Percentiles rank a stretch among this genome's conserved stretches.
Conservation (phyloP, 192 early-diverging fungal species). For the Tieghemiomyces parasiticus region DNA sequence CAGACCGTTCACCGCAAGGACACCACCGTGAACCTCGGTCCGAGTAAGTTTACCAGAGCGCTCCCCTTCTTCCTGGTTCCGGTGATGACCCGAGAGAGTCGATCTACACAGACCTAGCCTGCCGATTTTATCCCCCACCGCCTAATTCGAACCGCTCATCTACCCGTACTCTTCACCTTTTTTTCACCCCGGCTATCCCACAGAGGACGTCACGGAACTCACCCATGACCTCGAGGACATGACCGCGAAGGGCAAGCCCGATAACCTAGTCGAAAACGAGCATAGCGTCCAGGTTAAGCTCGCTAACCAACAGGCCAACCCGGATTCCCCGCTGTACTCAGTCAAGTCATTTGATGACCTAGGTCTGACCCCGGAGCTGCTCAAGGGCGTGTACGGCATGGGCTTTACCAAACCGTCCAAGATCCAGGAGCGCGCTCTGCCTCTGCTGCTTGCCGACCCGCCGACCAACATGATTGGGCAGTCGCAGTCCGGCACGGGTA, state of each 20-base stretch:
- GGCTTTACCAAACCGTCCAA: constrained; percentile 86
- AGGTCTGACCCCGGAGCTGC: constrained; percentile 56
- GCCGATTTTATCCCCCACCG: neutral
- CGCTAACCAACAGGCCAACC: constrained; percentile 49
- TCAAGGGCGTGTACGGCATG: constrained; percentile 91
- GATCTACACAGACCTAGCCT: neutral
- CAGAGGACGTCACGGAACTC: neutral
- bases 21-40: neutral
- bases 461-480: constrained; percentile 95
- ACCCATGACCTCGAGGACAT: constrained; percentile 11
- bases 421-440: constrained; percentile 90
- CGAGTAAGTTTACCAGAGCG: neutral
- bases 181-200: neutral
- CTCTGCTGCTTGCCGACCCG: constrained; percentile 72
- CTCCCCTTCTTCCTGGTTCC: too few relatives aligned
- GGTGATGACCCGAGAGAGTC: neutral
- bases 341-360: constrained; percentile 65
- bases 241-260: constrained; percentile 4
- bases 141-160: neutral
- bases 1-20: neutral
- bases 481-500: constrained; percentile 96
- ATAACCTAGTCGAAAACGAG: constrained; percentile 11
- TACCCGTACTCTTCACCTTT: neutral
- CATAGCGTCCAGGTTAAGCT: constrained; percentile 45
- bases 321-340: constrained; percentile 60